These are phyloP conservation scores for Exophiala xenobiotica DNA, from an alignment of 2,329 filamentous ascomycete species.

Conservation along the genomic window DNA sequence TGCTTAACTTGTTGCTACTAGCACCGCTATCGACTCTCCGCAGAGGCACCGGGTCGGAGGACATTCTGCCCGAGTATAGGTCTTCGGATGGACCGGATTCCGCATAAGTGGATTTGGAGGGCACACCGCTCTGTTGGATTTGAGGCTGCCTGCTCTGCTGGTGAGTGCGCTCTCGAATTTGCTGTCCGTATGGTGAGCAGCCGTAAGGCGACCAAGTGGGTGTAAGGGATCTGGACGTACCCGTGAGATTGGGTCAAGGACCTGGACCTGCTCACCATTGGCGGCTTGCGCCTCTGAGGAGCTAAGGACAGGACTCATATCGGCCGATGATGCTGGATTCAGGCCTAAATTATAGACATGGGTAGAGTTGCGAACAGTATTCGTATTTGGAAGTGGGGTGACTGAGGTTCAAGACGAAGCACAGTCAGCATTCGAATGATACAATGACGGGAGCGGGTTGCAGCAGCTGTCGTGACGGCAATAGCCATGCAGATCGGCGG, in stretches of 20 bases:
- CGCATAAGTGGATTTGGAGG: constrained; percentile 36
- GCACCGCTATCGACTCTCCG: constrained; percentile 33
- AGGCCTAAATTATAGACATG: constrained; percentile 16
- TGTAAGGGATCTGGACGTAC: constrained; percentile 6
- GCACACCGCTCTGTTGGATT: constrained; percentile 45
- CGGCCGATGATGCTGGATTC: constrained; percentile 12
- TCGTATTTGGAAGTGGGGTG: constrained; percentile 19
- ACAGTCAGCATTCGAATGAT: constrained; percentile 22
- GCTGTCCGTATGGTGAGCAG: constrained; percentile 40
- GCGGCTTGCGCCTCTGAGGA: constrained; percentile 18
- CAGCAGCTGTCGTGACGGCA: background rate
- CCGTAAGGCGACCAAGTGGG: background rate
- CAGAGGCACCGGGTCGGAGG: constrained; percentile 31
- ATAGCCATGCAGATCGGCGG: background rate
- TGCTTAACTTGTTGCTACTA: constrained; percentile 42
- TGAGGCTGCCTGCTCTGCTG: constrained; percentile 53
- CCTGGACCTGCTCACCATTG: constrained; percentile 15
- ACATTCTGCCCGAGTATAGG: constrained; percentile 33
- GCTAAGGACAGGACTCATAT: constrained; percentile 19
- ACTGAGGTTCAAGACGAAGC: constrained; percentile 2
- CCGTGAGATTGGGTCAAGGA: constrained; percentile 26
- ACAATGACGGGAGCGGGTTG: background rate
- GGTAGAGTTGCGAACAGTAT: constrained; percentile 10
- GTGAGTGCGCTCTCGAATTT: constrained; percentile 67
- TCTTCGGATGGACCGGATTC: constrained; percentile 41